Conservation (phyloP, 192 early-diverging fungal species). For the Backusella luteola region DNA sequence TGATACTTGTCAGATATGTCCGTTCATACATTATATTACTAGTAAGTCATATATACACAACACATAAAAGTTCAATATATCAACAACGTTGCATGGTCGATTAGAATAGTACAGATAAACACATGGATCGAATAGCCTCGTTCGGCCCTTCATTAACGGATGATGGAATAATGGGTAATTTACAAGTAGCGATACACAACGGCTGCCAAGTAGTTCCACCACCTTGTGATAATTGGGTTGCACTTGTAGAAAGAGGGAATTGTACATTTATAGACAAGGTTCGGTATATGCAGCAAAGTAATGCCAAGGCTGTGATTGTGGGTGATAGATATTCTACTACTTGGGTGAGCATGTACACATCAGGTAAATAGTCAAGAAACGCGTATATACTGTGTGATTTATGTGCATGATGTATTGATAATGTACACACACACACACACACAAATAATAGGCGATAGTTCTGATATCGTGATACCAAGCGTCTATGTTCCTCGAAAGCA, state of each 20-base stretch:
- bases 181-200: conserved; percentile 38
- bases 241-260: conserved; percentile 81
- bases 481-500: conserved; percentile 79
- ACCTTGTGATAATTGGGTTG: conserved; percentile 60
- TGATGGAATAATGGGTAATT: conserved; percentile 64
- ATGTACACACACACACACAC: background rate
- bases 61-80: no score
- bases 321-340: conserved; percentile 70
- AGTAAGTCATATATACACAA: no score
- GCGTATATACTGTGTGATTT: background rate
- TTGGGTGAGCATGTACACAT: conserved; percentile 85
- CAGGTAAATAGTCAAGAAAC: conserved; percentile 36
- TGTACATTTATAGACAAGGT: conserved; percentile 92
- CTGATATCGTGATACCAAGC: conserved; percentile 82
- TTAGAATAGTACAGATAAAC: conserved; percentile 52
- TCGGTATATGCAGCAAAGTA: conserved; percentile 80
- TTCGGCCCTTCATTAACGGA: conserved; percentile 78
- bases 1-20: no score
- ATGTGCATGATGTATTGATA: background rate
- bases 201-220: conserved; percentile 54
- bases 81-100: background rate
- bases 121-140: conserved; percentile 70
- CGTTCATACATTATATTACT: no score
- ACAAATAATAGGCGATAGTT: conserved; percentile 63
- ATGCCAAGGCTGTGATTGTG: conserved; percentile 82